Percentiles rank a stretch among this genome's conserved stretches.
phyloP scores from a whole-genome alignment of 2,329 filamentous ascomycete genomes.

The Hymenoscyphus repandus region DNA sequence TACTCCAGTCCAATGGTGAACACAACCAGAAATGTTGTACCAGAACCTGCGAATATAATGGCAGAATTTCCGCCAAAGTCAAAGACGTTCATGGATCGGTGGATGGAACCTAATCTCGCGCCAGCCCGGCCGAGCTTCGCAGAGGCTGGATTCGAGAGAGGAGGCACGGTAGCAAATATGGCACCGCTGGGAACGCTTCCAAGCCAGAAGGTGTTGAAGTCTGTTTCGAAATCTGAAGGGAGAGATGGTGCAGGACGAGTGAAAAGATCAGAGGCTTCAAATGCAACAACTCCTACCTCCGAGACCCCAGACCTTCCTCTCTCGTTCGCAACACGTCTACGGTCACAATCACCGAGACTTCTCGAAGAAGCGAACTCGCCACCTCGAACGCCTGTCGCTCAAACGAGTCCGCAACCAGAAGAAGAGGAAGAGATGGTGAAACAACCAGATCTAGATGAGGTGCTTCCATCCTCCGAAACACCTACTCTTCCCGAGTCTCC shows the following conservation, averaged over 20 bases:
- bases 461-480: constrained; percentile 10
- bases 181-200: constrained; percentile 72
- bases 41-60: constrained; percentile 6
- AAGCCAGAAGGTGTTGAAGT: constrained; percentile 51
- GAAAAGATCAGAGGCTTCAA: constrained; percentile 25
- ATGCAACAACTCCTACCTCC: constrained; percentile 18
- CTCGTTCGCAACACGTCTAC: constrained; percentile 8
- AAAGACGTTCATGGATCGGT: constrained; percentile 34
- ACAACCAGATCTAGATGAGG: constrained; percentile 8
- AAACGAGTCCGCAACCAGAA: constrained; percentile 16
- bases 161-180: constrained; percentile 80
- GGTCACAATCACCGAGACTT: constrained; percentile 15
- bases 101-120: constrained; percentile 53
- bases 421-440: constrained; percentile 2
- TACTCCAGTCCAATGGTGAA: constrained; percentile 25
- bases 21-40: constrained; percentile 11
- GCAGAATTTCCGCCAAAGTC: constrained; percentile 14
- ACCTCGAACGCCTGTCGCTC: constrained; percentile 10
- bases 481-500: constrained; percentile 11
- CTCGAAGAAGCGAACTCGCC: constrained; percentile 10
- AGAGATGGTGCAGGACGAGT: constrained; percentile 12
- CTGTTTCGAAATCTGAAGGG: constrained; percentile 24
- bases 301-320: constrained; percentile 23
- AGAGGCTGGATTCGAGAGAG: constrained; percentile 65
- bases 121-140: constrained; percentile 63